These are phyloP conservation scores for Talaromyces sp. DNA, from an alignment of 2,329 filamentous ascomycete species.

Conservation along the genomic window DNA sequence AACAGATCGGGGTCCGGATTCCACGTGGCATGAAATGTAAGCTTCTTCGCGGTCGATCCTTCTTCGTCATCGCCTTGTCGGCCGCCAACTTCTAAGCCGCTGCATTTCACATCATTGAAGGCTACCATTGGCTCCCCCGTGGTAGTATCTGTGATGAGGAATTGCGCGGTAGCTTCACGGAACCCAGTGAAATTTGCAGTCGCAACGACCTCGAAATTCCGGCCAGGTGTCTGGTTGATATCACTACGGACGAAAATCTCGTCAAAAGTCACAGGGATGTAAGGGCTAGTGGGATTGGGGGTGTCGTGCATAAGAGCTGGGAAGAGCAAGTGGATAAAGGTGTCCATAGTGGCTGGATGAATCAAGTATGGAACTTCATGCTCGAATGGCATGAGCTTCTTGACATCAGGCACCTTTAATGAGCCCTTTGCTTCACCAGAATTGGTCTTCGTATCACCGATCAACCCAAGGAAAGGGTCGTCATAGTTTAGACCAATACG, in stretches of 20 bases:
- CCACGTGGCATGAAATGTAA: background rate
- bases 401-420: background rate
- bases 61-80: background rate
- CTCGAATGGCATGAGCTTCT: background rate
- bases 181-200: background rate
- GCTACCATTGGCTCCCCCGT: background rate
- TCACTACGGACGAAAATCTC: background rate
- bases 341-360: background rate
- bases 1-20: background rate
- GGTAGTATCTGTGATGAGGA: background rate
- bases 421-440: background rate
- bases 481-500: background rate
- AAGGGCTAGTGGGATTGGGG: background rate
- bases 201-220: background rate
- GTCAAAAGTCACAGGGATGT: background rate
- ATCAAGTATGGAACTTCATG: background rate
- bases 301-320: background rate
- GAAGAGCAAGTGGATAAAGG: background rate
- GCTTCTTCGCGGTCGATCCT: background rate
- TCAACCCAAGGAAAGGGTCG: background rate
- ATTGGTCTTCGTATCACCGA: background rate
- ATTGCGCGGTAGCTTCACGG: background rate
- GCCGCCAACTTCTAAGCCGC: background rate
- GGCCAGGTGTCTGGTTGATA: background rate
- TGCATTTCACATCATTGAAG: background rate